Evolutionary conservation across 78 protist genomes (phyloP), one percentile per base, ranked within the genome.

Genomic region (Protostelium mycophagum): DNA sequence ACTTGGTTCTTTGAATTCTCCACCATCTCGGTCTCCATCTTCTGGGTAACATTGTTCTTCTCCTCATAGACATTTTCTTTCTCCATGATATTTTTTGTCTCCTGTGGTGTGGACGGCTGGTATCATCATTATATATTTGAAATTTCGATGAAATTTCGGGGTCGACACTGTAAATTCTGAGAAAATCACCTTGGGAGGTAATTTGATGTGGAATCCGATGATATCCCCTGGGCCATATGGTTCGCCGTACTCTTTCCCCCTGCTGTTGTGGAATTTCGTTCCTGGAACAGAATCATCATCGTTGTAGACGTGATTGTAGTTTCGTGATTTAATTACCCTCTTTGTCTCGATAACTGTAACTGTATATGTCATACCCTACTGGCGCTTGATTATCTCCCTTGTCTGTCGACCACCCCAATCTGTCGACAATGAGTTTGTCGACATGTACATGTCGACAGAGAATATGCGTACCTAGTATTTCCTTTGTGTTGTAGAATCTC

Each of bases 341-440:
- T 35, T 37, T 84, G 73, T 86, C 90, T n/a, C 94, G 31, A 38
- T 89, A 89, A 0, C 86, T 38, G 37, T 92, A 92, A 35, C 94
- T 88, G 88, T 63, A 85, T 63, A 90, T 88, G 63, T 92, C 94
- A 38, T 92, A 92, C 0, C 94, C 94, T 0, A 92, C 94, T 84
- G 89, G 89, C 37, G 94, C 94, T 83, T 92, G 94, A 0, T 51
- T 39, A 36, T 92, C 94, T 84, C 88, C 91, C 36, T 86, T 38
- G 34, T 38, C 36, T 0, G 94, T 38, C 1, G 91, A 89, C 94
- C 94, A 92, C 28, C 94, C 94, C 10, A 92, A 85, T 88, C 94
- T 85, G 38, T 83, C 37, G 31, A 25, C 73, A 16, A 25, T 51
- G 31, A 73, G n/a, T n/a, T n/a, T n/a, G n/a, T n/a, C n/a, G n/a